Percentiles rank a stretch among this genome's conserved stretches.
Evolutionary conservation across 345 rosid genomes (phyloP).

Genomic region (Linum tenue): DNA sequence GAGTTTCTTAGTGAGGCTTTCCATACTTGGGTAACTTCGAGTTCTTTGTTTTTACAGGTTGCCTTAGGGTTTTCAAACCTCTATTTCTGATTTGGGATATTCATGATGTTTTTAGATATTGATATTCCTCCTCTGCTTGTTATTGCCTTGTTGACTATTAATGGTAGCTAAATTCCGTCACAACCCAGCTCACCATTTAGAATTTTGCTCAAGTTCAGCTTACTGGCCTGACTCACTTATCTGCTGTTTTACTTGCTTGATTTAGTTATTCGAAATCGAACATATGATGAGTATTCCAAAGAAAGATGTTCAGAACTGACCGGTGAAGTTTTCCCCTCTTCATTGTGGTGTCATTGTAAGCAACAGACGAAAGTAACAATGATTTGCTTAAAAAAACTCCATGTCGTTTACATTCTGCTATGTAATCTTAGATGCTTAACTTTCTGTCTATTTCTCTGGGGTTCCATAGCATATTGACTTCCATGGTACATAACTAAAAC

Average conservation of each 20-base stretch:
- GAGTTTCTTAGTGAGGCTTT: slow-evolving; percentile 5
- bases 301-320: neutral
- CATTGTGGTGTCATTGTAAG: neutral
- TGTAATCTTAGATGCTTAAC: neutral
- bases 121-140: too few species aligned
- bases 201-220: too few species aligned
- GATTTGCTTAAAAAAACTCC: too few species aligned
- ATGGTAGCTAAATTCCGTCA: too few species aligned
- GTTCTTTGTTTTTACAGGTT: neutral
- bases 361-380: too few species aligned
- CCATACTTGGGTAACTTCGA: neutral
- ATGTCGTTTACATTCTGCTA: too few species aligned
- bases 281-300: neutral
- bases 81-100: neutral
- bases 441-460: neutral
- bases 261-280: neutral
- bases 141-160: neutral
- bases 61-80: too few species aligned
- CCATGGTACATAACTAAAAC: too few species aligned
- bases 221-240: neutral
- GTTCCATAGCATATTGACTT: too few species aligned
- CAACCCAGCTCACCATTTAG: too few species aligned
- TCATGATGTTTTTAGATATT: too few species aligned
- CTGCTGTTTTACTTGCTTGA: neutral
- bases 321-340: neutral